phyloP scores from a whole-genome alignment of 169 alveolate species.

The Besnoitia besnoiti region DNA sequence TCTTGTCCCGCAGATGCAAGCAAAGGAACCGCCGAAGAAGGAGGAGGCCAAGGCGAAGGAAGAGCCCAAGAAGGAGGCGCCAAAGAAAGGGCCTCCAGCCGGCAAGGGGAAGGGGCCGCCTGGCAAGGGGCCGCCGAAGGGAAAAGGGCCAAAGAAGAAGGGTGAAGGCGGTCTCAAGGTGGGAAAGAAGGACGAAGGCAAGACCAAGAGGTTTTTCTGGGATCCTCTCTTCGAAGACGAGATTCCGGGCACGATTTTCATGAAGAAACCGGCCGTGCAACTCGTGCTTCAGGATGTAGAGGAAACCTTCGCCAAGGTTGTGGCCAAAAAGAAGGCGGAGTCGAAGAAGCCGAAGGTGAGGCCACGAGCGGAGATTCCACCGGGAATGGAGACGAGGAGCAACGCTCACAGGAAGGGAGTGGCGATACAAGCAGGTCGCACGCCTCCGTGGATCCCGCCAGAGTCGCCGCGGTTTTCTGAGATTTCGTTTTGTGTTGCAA shows the following conservation, averaged over 20 bases:
- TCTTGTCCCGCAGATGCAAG: neutral
- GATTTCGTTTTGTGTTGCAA: no score
- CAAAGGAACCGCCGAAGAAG: neutral
- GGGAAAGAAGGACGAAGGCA: constrained; percentile 80
- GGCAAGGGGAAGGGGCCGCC: constrained; percentile 43
- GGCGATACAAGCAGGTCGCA: constrained; percentile 56
- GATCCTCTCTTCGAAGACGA: constrained; percentile 89
- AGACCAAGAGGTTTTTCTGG: constrained; percentile 89
- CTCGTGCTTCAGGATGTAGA: constrained; percentile 77
- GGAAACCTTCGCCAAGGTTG: constrained; percentile 79
- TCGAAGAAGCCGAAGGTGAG: constrained; percentile 78
- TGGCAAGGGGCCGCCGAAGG: constrained; percentile 50
- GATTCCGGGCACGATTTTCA: constrained; percentile 83
- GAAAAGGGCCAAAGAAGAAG: constrained; percentile 46
- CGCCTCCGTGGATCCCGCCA: neutral
- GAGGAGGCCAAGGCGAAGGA: constrained; percentile 45
- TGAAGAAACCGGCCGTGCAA: constrained; percentile 61
- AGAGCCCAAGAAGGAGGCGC: constrained; percentile 57
- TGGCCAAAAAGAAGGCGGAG: constrained; percentile 80
- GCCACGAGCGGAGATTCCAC: neutral
- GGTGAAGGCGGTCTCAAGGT: constrained; percentile 49
- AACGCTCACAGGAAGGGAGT: constrained; percentile 39
- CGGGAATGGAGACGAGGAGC: constrained; percentile 14
- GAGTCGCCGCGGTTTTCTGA: no score
- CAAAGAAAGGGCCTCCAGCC: constrained; percentile 29